phyloP scores from a whole-genome alignment of 108 stramenopile genomes.

The Epithemia pelagica region DNA sequence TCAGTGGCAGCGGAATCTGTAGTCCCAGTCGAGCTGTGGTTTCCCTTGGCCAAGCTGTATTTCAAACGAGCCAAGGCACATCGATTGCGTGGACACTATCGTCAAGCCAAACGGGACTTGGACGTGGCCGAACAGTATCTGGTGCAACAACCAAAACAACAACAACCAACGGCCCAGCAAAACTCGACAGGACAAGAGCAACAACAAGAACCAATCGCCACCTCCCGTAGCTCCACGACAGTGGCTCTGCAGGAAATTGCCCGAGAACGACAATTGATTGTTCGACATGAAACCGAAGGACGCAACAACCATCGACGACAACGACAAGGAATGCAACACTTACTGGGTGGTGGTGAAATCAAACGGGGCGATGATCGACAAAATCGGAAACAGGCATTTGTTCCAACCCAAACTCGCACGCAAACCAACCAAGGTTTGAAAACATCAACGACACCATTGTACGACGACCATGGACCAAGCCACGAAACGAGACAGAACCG shows the following conservation, averaged over 20 bases:
- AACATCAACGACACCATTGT: not conserved
- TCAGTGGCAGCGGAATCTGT: not conserved
- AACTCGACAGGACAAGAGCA: not conserved
- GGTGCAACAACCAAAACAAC: constrained; percentile 9
- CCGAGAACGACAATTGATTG: constrained; percentile 22
- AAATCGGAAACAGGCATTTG: too few species aligned
- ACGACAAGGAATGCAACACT: constrained; percentile 16
- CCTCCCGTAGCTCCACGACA: not conserved
- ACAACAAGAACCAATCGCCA: not conserved
- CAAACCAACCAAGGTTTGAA: too few species aligned
- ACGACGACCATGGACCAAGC: too few species aligned
- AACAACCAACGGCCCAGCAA: not conserved
- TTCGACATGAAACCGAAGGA: constrained; percentile 19
- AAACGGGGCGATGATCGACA: too few species aligned
- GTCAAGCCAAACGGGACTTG: constrained; percentile 42
- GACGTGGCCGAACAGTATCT: constrained; percentile 28
- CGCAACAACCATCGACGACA: constrained; percentile 26
- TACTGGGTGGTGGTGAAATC: constrained; percentile 11
- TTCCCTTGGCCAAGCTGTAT: constrained; percentile 37
- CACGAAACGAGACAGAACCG: not conserved
- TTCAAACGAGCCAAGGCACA: constrained; percentile 69
- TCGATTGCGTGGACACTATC: constrained; percentile 58
- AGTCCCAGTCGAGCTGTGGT: constrained; percentile 17
- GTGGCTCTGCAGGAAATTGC: constrained; percentile 10
- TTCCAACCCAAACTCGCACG: too few species aligned